phyloP scores from a whole-genome alignment of 805 yeast species.

The Candida easanensis region DNA sequence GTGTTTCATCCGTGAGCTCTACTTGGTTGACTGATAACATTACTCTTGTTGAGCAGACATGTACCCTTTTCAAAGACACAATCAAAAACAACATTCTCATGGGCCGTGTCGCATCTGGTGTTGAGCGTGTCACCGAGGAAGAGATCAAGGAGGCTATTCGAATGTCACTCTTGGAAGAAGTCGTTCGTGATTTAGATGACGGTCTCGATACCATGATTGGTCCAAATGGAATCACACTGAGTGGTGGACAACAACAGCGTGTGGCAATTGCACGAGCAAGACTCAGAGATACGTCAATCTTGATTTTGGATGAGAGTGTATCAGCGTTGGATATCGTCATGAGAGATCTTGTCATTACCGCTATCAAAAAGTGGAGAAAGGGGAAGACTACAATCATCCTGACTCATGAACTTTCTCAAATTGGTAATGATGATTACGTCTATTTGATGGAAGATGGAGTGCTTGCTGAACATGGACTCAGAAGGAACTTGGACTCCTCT shows the following conservation, averaged over 20 bases:
- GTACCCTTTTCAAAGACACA: slow-evolving; percentile 62
- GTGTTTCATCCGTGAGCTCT: slow-evolving; percentile 40
- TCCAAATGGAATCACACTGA: slow-evolving; percentile 45
- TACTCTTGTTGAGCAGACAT: slow-evolving; percentile 71
- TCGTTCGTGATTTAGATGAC: slow-evolving; percentile 46
- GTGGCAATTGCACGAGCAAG: slow-evolving; percentile 82
- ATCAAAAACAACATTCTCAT: slow-evolving; percentile 60
- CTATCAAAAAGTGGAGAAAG: slow-evolving; percentile 56
- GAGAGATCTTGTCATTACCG: slow-evolving; percentile 43
- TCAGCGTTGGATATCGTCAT: slow-evolving; percentile 70
- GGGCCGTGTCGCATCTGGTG: slow-evolving; percentile 35
- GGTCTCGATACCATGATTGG: slow-evolving; percentile 57
- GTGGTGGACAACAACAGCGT: slow-evolving; percentile 92
- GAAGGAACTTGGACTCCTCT: slow-evolving; percentile 29
- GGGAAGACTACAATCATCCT: slow-evolving; percentile 76
- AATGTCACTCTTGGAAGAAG: slow-evolving; percentile 49
- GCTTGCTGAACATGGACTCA: slow-evolving; percentile 44
- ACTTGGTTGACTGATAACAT: slow-evolving; percentile 60
- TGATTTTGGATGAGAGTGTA: slow-evolving; percentile 82
- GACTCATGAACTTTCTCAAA: slow-evolving; percentile 71
- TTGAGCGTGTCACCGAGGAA: slow-evolving; percentile 23
- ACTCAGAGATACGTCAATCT: slow-evolving; percentile 66
- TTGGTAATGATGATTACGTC: slow-evolving; percentile 55
- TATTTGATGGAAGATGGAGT: slow-evolving; percentile 58
- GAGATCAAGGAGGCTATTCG: slow-evolving; percentile 43